Base-by-base conservation (phyloP, 176 grass and related monocot species). In the Carex scoparia region DNA sequence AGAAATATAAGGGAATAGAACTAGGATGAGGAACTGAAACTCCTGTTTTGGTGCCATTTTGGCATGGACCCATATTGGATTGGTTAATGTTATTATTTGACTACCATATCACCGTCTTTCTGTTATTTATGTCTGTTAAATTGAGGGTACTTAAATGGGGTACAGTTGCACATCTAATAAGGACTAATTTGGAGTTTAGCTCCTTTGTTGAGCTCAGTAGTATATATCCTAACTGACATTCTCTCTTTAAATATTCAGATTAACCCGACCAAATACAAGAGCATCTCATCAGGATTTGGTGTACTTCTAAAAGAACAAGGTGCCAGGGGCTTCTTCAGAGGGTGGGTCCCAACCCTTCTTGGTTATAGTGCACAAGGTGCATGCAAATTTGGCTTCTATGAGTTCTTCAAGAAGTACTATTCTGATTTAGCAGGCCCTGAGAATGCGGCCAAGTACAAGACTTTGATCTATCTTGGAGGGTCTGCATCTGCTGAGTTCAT, bases 351-450 rank as follows among this genome's bases (percentile, higher is more conserved):
- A 0, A 96, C 91, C n/a, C 90, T 93, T 63, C 84, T 96, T 31
- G 94, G 94, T 7, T 96, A 96, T 81, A 96, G 94, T 59, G 91
- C 94, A 48, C 94, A 96, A 82, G 94, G 91, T 4, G 94, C 91
- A 4, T 96, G 88, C 91, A 96, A 96, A 86, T 96, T 89, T 86
- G 91, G 94, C 67, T 87, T 93, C 55, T 96, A 96, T 87, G 94
- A 96, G 84, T 51, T 93, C 63, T 96, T 96, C 89, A 96, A 96
- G 87, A 96, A 93, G 84, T 19, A 93, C 69, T 96, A 96, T 86
- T 31, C 84, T 48, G 94, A 96, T 82, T 32, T 95, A 44, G 91
- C 86, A 23, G 94, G 94, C 0, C 89, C 89, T 28, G 89, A 93
- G 86, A 83, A 91, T 87, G 94, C 91, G 27, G 87, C 84, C 87